Evolutionary conservation across 352 stramenopile genomes (phyloP).

Genomic region (Globisporangium middletonii): DNA sequence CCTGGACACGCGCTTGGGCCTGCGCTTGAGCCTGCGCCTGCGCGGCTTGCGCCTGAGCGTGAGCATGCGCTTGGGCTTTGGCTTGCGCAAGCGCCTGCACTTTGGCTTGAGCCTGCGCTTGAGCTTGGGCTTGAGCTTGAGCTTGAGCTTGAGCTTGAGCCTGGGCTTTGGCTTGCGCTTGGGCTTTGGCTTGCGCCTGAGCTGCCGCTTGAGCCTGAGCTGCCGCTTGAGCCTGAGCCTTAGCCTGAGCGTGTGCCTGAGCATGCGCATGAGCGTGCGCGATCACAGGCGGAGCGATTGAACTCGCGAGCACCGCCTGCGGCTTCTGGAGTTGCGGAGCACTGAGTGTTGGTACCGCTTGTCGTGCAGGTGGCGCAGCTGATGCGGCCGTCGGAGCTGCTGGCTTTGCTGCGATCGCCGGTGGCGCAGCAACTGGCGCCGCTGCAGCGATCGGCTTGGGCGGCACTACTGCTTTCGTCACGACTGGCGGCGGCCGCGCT

Average conservation of each 20-base stretch:
- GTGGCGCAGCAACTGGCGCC: slow-evolving; percentile 4
- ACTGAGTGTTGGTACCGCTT: background rate
- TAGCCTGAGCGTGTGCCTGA: slow-evolving; percentile 1
- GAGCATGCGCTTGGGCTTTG: slow-evolving; percentile 2
- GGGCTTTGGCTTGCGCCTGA: slow-evolving; percentile 1
- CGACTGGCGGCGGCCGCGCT: background rate
- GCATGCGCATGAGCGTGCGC: slow-evolving; percentile 7
- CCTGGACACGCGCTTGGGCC: background rate
- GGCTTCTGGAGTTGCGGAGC: slow-evolving; percentile 6
- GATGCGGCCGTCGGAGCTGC: background rate
- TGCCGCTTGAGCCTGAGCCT: slow-evolving; percentile 1
- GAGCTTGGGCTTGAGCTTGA: slow-evolving; percentile 1
- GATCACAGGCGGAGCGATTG: slow-evolving; percentile 9
- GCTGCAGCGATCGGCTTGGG: slow-evolving; percentile 22
- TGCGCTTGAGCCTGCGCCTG: slow-evolving; percentile 8
- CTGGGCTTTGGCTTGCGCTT: slow-evolving; percentile 7
- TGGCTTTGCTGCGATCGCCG: slow-evolving; percentile 20
- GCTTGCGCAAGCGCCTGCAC: slow-evolving; percentile 9
- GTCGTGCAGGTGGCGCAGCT: background rate
- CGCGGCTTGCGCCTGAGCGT: slow-evolving; percentile 9
- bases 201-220: background rate
- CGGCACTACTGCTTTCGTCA: slow-evolving; percentile 14
- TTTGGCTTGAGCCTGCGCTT: slow-evolving; percentile 2
- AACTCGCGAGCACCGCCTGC: slow-evolving; percentile 1
- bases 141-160: background rate